Conservation (phyloP, 495 filamentous ascomycete species). For the Penicillium mononematosum region DNA sequence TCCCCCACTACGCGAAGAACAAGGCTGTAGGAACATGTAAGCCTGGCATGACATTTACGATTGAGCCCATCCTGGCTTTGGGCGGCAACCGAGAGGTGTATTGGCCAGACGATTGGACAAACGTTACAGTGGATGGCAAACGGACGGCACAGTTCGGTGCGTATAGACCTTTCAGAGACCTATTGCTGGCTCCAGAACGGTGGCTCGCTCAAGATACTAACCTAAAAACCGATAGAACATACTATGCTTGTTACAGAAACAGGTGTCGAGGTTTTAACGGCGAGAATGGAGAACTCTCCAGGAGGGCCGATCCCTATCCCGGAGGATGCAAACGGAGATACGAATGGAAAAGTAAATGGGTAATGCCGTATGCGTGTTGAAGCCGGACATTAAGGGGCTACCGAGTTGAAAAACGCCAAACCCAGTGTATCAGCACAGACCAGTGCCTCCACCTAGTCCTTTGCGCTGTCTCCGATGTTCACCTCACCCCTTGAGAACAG, state of each 20-base stretch:
- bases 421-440: no score
- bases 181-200: neutral
- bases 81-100: slow-evolving; percentile 64
- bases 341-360: neutral
- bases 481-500: no score
- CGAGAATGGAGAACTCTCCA: slow-evolving; percentile 67
- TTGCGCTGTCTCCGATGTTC: no score
- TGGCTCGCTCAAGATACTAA: neutral
- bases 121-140: slow-evolving; percentile 66
- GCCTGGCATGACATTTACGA: slow-evolving; percentile 72
- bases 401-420: neutral
- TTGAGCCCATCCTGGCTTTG: slow-evolving; percentile 70
- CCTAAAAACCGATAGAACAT: slow-evolving; percentile 56
- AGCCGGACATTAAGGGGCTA: neutral
- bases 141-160: slow-evolving; percentile 64
- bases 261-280: slow-evolving; percentile 85
- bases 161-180: slow-evolving; percentile 9
- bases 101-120: slow-evolving; percentile 76
- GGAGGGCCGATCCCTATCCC: slow-evolving; percentile 72
- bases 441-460: no score
- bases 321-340: neutral
- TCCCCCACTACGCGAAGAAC: slow-evolving; percentile 71
- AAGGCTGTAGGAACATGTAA: slow-evolving; percentile 70
- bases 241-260: slow-evolving; percentile 82
- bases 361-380: neutral